Evolutionary conservation across 768 basidiomycete genomes (phyloP), one percentile per base, ranked within the genome.

Genomic region (Lactifluus piperatus): DNA sequence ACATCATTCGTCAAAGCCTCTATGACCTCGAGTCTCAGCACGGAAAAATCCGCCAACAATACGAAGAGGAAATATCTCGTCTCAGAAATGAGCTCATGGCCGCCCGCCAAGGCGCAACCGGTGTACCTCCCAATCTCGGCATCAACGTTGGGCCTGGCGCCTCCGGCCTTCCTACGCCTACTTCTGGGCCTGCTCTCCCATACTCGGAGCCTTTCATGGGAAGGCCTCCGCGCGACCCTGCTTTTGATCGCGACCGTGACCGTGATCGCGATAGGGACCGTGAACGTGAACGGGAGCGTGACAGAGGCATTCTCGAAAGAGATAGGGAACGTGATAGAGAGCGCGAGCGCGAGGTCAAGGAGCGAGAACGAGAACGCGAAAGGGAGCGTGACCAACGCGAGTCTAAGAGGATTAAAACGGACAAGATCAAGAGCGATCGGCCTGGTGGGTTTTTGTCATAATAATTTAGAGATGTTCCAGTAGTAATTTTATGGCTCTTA

Each of bases 21-120:
- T 94, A 94, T 68, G 93, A 97, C 64, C 84, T 99, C 56, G 95
- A 99, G 70, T 75, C 83, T 0, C 86, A 89, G 62, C 93, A 98
- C 65, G 80, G 79, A 62, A 91, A 94, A 76, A 83, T 92, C 53
- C 81, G 92, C 34, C 82, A 86, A 61, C 84, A 86, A 68, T 95
- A 91, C 67, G 94, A 97, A 68, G 85, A 89, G 2, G 94, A 97
- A 64, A 75, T 95, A 57, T 74, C 75, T 5, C 79, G 85, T 32
- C 78, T 92, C 13, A 80, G 91, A 26, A 74, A 80, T 4, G 88
- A 92, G 68, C 74, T 88, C 34, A 78, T 85, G 57, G 73, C 78
- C 2, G 68, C 76, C 24, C 79, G 82, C 41, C 68, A 68, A 9
- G 75, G 75, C 60, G 72, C 72, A 47, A 59, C 50, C 37, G 57